These are phyloP conservation scores for Phytophthora citricola DNA, from an alignment of 352 stramenopile species.

Conservation along the genomic window DNA sequence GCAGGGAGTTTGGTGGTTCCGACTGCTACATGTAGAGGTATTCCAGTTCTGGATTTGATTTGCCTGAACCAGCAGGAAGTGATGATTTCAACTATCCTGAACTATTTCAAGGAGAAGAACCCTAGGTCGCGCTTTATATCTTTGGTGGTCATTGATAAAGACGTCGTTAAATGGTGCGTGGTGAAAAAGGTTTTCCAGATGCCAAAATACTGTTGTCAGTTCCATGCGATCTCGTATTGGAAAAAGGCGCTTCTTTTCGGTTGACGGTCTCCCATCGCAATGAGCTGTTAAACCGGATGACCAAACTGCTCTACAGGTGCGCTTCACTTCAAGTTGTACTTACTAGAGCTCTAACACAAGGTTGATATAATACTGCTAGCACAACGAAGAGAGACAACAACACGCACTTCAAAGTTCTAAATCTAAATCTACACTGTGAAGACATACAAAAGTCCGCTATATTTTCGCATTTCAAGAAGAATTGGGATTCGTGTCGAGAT, in stretches of 20 bases:
- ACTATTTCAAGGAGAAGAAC: conserved; percentile 33
- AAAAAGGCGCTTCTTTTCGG: neutral
- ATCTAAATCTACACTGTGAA: neutral
- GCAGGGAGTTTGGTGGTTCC: conserved; percentile 20
- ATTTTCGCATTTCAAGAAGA: conserved; percentile 4
- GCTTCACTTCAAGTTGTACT: too few species aligned
- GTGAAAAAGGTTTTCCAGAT: conserved; percentile 5
- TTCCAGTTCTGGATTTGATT: conserved; percentile 34
- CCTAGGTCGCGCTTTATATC: conserved; percentile 7
- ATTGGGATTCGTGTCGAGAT: conserved; percentile 1
- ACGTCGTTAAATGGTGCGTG: conserved; percentile 11
- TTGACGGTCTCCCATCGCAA: neutral
- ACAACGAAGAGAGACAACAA: neutral
- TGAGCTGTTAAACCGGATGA: too few species aligned
- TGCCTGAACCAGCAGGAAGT: conserved; percentile 16
- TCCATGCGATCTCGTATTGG: conserved; percentile 13
- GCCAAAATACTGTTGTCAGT: conserved; percentile 9
- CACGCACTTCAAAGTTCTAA: neutral
- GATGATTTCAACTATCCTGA: conserved; percentile 18
- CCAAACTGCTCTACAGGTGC: neutral
- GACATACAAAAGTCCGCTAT: neutral
- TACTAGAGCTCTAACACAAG: too few species aligned
- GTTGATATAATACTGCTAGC: neutral
- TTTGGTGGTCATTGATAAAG: conserved; percentile 11
- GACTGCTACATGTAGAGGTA: conserved; percentile 14